Conservation (phyloP, 2,329 filamentous ascomycete species). For the Escovopsis weberi region DNA sequence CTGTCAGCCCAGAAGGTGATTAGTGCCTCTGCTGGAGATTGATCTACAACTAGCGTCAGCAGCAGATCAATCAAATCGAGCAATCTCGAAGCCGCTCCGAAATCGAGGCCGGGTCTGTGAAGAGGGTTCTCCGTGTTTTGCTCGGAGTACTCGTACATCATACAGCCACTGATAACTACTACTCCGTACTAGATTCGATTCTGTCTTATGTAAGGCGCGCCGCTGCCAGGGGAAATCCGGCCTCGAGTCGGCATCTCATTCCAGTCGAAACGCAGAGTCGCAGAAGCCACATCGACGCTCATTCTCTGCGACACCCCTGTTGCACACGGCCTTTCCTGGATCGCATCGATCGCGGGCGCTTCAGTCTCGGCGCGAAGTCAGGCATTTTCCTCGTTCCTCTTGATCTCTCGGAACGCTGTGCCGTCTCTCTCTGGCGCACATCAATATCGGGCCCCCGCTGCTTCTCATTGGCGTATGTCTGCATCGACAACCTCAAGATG, state of each 20-base stretch:
- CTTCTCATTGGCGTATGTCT: slow-evolving; percentile 18
- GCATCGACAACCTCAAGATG: slow-evolving; percentile 38
- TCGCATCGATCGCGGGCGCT: not conserved
- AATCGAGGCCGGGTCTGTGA: too few relatives aligned
- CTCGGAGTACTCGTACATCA: too few relatives aligned
- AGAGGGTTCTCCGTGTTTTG: too few relatives aligned
- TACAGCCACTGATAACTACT: too few relatives aligned
- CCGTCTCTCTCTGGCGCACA: slow-evolving; percentile 1
- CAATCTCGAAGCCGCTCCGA: too few relatives aligned
- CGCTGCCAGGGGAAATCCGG: not conserved
- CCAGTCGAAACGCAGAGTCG: not conserved
- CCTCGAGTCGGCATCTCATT: not conserved
- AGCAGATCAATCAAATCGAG: too few relatives aligned
- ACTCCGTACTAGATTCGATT: not conserved
- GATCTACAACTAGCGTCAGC: too few relatives aligned
- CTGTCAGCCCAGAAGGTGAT: too few relatives aligned
- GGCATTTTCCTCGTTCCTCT: not conserved
- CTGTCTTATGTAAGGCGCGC: not conserved
- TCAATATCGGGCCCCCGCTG: not conserved
- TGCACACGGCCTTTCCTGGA: not conserved
- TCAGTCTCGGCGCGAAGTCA: not conserved
- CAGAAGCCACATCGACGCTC: not conserved
- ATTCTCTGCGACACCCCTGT: not conserved
- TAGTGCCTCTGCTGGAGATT: too few relatives aligned
- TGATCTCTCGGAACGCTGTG: not conserved